Conservation (phyloP, 2,329 filamentous ascomycete species). For the Fusarium bactridioides region DNA sequence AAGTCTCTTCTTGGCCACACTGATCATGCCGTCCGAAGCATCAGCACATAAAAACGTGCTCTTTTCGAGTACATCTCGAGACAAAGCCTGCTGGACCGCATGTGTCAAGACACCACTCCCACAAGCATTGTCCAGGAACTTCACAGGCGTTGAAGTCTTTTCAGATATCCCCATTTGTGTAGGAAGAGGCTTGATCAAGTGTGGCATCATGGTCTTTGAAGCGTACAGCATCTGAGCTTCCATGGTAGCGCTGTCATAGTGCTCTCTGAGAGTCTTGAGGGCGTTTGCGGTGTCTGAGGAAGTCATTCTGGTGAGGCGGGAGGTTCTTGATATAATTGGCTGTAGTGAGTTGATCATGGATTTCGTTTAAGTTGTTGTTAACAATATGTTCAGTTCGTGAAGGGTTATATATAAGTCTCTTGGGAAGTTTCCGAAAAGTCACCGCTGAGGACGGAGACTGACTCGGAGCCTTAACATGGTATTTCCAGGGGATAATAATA, state of each 20-base stretch:
- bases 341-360: background rate
- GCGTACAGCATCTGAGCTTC: conserved; percentile 30
- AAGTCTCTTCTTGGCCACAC: conserved; percentile 50
- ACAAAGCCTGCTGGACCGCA: conserved; percentile 52
- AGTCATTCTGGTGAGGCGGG: conserved; percentile 7
- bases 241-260: conserved; percentile 21
- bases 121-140: conserved; percentile 61
- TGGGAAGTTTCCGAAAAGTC: conserved; percentile 34
- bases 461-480: conserved; percentile 10
- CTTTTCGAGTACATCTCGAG: conserved; percentile 47
- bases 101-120: conserved; percentile 60
- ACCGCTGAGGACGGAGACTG: conserved; percentile 20
- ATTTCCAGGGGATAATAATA: background rate
- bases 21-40: conserved; percentile 53
- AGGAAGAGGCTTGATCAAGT: conserved; percentile 32
- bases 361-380: background rate
- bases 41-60: conserved; percentile 62
- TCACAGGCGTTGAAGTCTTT: conserved; percentile 42
- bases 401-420: background rate
- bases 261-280: conserved; percentile 15
- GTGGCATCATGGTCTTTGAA: conserved; percentile 28
- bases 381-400: background rate
- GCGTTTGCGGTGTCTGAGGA: background rate
- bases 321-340: background rate
- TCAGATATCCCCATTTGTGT: conserved; percentile 39